Conservation (phyloP, 208 protist species). For the Novymonas esmeraldas region DNA sequence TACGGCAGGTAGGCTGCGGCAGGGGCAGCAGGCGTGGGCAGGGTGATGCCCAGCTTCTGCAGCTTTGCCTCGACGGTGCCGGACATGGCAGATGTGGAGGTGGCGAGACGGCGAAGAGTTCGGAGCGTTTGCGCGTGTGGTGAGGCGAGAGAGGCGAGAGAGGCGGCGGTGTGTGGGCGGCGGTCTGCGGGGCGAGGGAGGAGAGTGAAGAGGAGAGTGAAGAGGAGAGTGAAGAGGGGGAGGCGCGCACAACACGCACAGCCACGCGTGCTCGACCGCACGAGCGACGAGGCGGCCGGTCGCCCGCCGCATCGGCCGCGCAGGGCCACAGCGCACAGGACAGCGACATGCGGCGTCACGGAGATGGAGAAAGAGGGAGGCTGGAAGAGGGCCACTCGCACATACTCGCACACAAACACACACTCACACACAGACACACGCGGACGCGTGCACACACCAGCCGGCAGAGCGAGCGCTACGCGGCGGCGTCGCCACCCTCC, state of each 20-base stretch:
- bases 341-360: no score
- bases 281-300: not conserved
- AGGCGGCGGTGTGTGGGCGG: not conserved
- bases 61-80: constrained; percentile 46
- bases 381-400: no score
- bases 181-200: not conserved
- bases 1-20: constrained; percentile 76
- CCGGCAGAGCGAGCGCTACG: not conserved
- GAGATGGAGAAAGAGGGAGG: no score
- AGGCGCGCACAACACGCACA: no score
- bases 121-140: not conserved
- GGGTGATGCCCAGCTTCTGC: constrained; percentile 59
- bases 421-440: not conserved
- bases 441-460: not conserved
- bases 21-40: constrained; percentile 64
- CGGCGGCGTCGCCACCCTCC: constrained; percentile 5
- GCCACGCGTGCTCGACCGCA: no score
- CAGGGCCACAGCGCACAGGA: no score
- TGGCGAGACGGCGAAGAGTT: not conserved
- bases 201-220: not conserved
- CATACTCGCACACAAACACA: no score
- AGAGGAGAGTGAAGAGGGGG: not conserved
- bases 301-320: no score
- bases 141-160: no score
- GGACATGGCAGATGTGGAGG: constrained; percentile 25